Evolutionary conservation across 2,329 filamentous ascomycete genomes (phyloP), one percentile per base, ranked within the genome.

Genomic region (Massarina eburnea): DNA sequence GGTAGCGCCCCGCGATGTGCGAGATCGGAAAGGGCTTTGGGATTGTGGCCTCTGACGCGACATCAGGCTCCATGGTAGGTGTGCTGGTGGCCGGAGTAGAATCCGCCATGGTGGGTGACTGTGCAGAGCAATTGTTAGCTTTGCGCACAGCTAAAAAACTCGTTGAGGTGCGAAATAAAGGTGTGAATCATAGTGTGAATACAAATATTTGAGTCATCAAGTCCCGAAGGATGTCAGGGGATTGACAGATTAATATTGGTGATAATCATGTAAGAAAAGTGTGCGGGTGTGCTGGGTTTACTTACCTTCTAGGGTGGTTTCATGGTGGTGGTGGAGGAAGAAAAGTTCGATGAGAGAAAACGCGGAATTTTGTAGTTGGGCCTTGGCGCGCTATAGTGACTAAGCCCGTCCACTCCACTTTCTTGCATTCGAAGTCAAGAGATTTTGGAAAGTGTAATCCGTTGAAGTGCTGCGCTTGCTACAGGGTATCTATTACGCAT

Each of bases 171-270:
- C 12, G 43, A 48, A 29, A 15, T 15, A 38, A 38, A 36, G 45
- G 10, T 42, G 36, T 53, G 48, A 47, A 60, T 70, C 67, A 71
- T 67, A 65, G 62, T 66, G 69, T 70, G 58, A 71, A 71, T 63
- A 67, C 63, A 64, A 67, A 66, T 55, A 56, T 52, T 72, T 58
- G 50, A 59, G 72, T 79, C 74, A 71, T 80, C 76, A 77, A 68
- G 75, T 72, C 72, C 75, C 68, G 56, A 74, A 60, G 74, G 74
- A 72, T 75, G 6, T 89, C 85, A 87, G 86, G 78, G 83, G 86
- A 89, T 89, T 89, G 86, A 89, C 86, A 89, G 86, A 89, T 88
- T 66, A 61, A 83, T 76, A 75, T 74, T 74, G 77, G 74, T 83
- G 82, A 84, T 88, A 85, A 87, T 88, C 73, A 73, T 73, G 45